These are phyloP conservation scores for Fusarium haematococcum DNA, from an alignment of 2,329 filamentous ascomycete genomes.

Conservation along the genomic window DNA sequence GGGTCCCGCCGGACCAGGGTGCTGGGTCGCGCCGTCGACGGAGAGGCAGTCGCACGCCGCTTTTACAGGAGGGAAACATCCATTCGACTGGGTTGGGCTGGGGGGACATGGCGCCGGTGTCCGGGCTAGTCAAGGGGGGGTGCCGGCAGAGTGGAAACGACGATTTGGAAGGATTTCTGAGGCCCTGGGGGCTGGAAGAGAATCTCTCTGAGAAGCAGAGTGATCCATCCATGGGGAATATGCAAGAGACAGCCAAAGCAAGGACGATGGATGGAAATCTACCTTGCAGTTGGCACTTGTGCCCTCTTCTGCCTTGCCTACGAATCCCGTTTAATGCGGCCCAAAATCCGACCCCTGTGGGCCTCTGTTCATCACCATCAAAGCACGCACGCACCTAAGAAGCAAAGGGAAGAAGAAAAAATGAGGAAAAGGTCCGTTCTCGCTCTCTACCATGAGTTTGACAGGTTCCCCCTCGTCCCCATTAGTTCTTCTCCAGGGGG, in stretches of 20 bases:
- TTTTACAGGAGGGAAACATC: slow-evolving; percentile 30
- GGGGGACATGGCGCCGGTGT: not conserved
- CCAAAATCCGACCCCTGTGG: slow-evolving; percentile 41
- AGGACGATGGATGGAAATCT: not conserved
- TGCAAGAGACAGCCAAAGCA: slow-evolving; percentile 1
- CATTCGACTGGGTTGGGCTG: no score
- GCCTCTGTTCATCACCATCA: slow-evolving; percentile 17
- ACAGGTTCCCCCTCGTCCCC: not conserved
- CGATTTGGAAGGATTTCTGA: slow-evolving; percentile 19
- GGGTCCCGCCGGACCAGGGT: slow-evolving; percentile 42
- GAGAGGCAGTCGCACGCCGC: slow-evolving; percentile 27
- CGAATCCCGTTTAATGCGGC: slow-evolving; percentile 33
- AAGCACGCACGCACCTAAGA: slow-evolving; percentile 4
- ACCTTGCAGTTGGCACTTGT: slow-evolving; percentile 10
- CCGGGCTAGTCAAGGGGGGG: slow-evolving; percentile 12
- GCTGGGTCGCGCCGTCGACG: slow-evolving; percentile 38
- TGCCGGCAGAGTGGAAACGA: slow-evolving; percentile 21
- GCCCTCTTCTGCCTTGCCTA: slow-evolving; percentile 24
- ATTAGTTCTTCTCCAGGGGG: not conserved
- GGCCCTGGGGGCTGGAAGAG: not conserved
- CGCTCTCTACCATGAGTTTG: not conserved
- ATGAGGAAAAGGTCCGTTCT: not conserved
- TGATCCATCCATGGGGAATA: not conserved
- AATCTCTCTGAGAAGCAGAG: not conserved
- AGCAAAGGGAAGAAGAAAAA: slow-evolving; percentile 6